Percentiles rank a stretch among this genome's conserved stretches.
phyloP scores from a whole-genome alignment of 2,329 filamentous ascomycete genomes.

The Pseudocercospora eumusae region DNA sequence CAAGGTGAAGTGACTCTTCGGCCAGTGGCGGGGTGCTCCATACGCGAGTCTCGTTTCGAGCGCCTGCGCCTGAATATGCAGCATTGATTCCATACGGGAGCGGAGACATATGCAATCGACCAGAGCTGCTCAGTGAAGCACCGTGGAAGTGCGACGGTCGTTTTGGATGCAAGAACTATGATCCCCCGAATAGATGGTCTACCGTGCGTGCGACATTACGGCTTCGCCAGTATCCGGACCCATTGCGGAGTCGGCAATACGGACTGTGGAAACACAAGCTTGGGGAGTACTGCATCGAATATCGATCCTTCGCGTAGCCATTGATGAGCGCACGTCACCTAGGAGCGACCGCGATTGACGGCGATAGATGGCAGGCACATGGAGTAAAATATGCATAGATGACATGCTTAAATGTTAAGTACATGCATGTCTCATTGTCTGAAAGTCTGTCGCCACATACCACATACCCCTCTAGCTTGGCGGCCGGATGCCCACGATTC shows the following conservation, averaged over 20 bases:
- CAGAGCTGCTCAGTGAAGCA: neutral
- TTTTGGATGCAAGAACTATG: neutral
- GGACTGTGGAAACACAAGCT: neutral
- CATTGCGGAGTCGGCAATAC: no score
- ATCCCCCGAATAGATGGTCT: neutral
- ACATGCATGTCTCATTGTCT: neutral
- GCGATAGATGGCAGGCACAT: no score
- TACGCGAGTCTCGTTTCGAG: neutral
- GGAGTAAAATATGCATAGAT: neutral
- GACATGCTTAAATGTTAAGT: conserved; percentile 1
- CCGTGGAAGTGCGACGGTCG: neutral
- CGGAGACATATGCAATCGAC: neutral
- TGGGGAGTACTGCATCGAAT: no score
- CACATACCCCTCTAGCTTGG: neutral
- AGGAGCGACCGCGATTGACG: no score
- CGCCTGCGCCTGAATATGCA: neutral
- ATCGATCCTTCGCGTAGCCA: neutral
- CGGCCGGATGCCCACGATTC: neutral
- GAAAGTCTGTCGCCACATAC: neutral
- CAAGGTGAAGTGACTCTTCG: conserved; percentile 67
- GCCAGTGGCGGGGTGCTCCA: conserved; percentile 75
- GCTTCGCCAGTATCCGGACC: neutral
- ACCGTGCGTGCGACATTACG: neutral
- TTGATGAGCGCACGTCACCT: neutral
- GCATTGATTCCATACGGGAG: neutral